Percentiles rank a stretch among this genome's conserved stretches.
Conservation (phyloP, 768 basidiomycete genomes). For the Zangia roseola region DNA sequence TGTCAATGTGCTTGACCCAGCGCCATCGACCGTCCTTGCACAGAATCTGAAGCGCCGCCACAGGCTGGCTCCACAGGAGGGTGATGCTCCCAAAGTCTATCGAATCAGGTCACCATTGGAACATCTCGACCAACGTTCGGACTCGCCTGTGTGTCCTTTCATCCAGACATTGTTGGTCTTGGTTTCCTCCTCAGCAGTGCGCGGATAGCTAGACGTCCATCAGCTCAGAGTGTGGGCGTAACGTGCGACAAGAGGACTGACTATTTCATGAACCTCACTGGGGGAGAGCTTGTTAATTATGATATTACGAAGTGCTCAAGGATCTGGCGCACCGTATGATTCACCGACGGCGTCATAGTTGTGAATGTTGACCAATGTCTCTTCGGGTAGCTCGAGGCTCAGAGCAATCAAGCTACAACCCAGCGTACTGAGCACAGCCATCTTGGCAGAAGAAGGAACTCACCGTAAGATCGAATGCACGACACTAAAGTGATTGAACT, state of each 20-base stretch:
- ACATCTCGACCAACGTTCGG: too few relatives aligned
- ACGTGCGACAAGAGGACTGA: conserved; percentile 24
- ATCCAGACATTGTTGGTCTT: conserved; percentile 57
- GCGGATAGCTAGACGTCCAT: conserved; percentile 43
- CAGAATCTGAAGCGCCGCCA: conserved; percentile 57
- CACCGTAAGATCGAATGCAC: conserved; percentile 49
- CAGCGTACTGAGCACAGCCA: neutral
- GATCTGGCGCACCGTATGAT: conserved; percentile 36
- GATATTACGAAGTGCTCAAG: neutral
- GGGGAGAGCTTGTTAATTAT: too few relatives aligned
- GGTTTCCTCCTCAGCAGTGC: conserved; percentile 46
- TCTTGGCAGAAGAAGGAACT: neutral
- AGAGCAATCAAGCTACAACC: conserved; percentile 44
- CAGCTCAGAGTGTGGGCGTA: neutral
- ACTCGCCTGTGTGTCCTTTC: conserved; percentile 56
- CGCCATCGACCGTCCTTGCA: conserved; percentile 51
- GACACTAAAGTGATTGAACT: conserved; percentile 51
- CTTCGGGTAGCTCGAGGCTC: conserved; percentile 54
- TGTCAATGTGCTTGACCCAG: conserved; percentile 60
- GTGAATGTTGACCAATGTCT: conserved; percentile 49
- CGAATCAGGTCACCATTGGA: too few relatives aligned
- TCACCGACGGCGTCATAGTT: conserved; percentile 41
- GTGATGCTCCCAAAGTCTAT: conserved; percentile 55
- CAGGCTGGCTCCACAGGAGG: conserved; percentile 61
- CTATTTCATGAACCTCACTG: conserved; percentile 71